Evolutionary conservation across 805 yeast genomes (phyloP), one percentile per base, ranked within the genome.

Genomic region (Nakazawaea wyomingensis): DNA sequence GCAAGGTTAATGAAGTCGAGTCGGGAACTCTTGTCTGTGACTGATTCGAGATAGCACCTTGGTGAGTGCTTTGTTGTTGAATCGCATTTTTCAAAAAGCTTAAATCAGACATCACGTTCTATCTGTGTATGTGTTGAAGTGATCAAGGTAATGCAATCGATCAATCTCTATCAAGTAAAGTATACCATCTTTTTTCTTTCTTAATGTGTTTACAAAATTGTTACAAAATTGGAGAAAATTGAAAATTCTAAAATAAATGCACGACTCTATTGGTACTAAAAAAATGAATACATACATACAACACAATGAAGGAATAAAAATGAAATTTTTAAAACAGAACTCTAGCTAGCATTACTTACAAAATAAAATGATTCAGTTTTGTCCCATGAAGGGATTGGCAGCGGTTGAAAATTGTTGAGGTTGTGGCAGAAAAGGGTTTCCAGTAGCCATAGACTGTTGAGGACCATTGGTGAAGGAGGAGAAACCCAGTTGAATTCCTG

Each of bases 21-120:
- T n/a, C 37, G 36, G 47, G 52, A 52, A 37, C 49, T 53, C 11
- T 53, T 42, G 27, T 50, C 17, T 34, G 37, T 4, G 26, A 37
- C 13, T 29, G 41, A 19, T 37, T 19, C 9, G 36, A 13, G 24
- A 21, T 13, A 11, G 7, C 16, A 9, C 30, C 44, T 19, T 35
- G 43, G 13, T 14, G 30, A 5, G 8, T 39, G 13, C 24, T 20
- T 30, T 36, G 39, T 21, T 30, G 38, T 30, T 37, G 42, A 4
- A 28, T 19, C 8, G 33, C 39, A 31, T 37, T 35, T 32, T 30
- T 19, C 18, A 41, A 34, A 17, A 41, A 41, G 17, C 24, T 39
- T 32, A 39, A 39, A 7, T 31, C 29, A 4, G 43, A 39, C 43
- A 39, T 39, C 14, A 17, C 27, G 10, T 10, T 24, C 27, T n/a